Evolutionary conservation across 2,329 filamentous ascomycete species (phyloP).

Genomic region (Pochonia chlamydosporia): DNA sequence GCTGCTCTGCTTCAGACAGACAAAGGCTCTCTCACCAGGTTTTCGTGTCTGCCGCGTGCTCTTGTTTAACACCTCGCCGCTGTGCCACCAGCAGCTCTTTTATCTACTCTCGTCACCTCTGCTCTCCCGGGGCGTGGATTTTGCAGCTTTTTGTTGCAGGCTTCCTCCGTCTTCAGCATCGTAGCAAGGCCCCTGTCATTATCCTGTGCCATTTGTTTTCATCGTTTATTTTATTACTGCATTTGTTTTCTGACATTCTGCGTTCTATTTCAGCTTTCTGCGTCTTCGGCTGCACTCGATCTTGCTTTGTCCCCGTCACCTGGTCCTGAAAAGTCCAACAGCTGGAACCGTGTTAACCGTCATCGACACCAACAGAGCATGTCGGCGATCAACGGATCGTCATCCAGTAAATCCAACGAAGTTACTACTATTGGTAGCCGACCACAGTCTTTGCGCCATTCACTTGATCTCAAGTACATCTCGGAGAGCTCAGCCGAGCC

Average conservation of each 20-base stretch:
- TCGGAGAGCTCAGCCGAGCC: constrained; percentile 37
- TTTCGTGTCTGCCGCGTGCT: neutral
- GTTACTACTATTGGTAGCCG: constrained; percentile 41
- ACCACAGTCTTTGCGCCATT: constrained; percentile 48
- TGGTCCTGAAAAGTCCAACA: constrained; percentile 48
- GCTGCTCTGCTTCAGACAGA: no score
- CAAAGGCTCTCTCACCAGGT: no score
- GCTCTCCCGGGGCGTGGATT: no score
- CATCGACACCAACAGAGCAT: constrained; percentile 62
- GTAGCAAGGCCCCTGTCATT: neutral
- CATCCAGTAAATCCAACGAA: constrained; percentile 37
- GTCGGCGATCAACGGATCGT: constrained; percentile 38
- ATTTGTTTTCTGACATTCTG: constrained; percentile 25
- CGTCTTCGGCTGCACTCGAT: constrained; percentile 75
- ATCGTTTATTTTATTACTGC: constrained; percentile 11
- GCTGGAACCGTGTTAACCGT: constrained; percentile 57
- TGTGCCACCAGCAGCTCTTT: neutral
- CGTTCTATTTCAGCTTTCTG: constrained; percentile 57
- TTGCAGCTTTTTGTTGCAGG: no score
- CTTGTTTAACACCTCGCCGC: neutral
- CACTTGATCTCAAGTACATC: constrained; percentile 49
- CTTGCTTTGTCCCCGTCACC: constrained; percentile 66
- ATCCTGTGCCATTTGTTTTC: constrained; percentile 8
- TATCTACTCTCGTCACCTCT: neutral
- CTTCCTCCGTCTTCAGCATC: no score